Evolutionary conservation across 805 yeast genomes (phyloP), one percentile per base, ranked within the genome.

Genomic region (Candida yuanshanica): DNA sequence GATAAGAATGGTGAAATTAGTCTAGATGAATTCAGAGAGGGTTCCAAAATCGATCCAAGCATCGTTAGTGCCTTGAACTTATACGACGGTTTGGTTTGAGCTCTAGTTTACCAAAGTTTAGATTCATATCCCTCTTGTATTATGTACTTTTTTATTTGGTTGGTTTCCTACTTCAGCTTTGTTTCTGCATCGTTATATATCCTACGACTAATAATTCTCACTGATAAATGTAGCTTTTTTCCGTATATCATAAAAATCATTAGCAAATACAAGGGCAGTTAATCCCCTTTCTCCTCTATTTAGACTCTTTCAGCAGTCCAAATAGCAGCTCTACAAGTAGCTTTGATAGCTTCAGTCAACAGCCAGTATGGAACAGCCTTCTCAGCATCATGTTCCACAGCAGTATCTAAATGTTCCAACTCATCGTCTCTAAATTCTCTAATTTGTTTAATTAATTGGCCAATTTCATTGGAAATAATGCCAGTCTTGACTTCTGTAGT

Each of bases 331-430:
- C 75, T 75, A 59, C 97, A 90, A 2, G 90, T 79, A 37, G 71
- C 58, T 60, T 90, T 91, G 50, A 93, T 89, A 6, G 81, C 77
- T 59, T 91, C 98, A 0, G 97, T 91, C 36, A 93, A 69, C 25
- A 91, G 60, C 73, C 84, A 75, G 63, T 93, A 93, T 2, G 98
- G 98, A 37, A 87, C 84, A 2, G 99, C 99, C 52, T 80, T 78
- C 50, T 89, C 86, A 1, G 98, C 90, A 59, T 91, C 98, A 55
- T 93, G 74, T 51, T 85, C 83, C 17, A 93, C 77, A 1, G 99
- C 99, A 0, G 96, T 91, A 51, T 93, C 88, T 51, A 93, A 71
- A 67, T 93, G 99, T 63, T 91, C 98, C 45, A 91, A 70, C 62
- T 91, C 99, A 38, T 91, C 95, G 58, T 91, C 98, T 58, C 99